Evolutionary conservation across 176 grass and related monocot genomes (phyloP), one percentile per base, ranked within the genome.

Genomic region (Oryza officinalis): DNA sequence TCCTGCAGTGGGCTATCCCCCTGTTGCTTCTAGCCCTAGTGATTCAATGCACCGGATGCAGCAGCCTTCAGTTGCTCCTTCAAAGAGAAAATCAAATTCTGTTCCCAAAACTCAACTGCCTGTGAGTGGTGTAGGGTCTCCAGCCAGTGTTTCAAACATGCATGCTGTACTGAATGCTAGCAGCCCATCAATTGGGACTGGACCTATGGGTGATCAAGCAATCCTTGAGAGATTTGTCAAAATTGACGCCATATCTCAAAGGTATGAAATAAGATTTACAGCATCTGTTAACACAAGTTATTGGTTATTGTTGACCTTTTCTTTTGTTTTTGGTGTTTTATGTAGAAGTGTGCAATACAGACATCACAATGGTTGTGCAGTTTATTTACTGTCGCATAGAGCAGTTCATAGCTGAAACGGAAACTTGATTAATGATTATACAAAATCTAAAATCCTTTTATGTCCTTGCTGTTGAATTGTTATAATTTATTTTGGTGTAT

Each of bases 141-240:
- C 96, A 84, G 96, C 90, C 73, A 99, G 93, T 90, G 96, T 99
- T 86, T 90, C 89, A 82, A 99, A 99, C 59, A 92, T 96, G 88
- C 92, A 86, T 46, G 60, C 80, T 73, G 67, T 69, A 43, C 75
- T 87, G 30, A 99, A 90, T 90, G 93, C 86, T 69, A 92, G 74
- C 72, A 99, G 96, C 80, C 96, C 96, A 33, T 96, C 96, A 6
- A 57, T 95, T 95, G 91, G 89, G 60, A 85, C 89, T 50, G 65
- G 83, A 78, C 72, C 96, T 88, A 71, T 93, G 77, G 86, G 89
- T 27, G 96, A 99, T 76, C 96, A 99, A 93, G 30, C 37, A 79
- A 86, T 98, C 35, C 81, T 96, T 33, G 96, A 96, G 57, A 93
- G 85, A 89, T 99, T 99, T 69, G 41, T 63, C 2, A 99, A 96